phyloP scores from a whole-genome alignment of 495 filamentous ascomycete genomes.

The Aspergillus cavernicola region DNA sequence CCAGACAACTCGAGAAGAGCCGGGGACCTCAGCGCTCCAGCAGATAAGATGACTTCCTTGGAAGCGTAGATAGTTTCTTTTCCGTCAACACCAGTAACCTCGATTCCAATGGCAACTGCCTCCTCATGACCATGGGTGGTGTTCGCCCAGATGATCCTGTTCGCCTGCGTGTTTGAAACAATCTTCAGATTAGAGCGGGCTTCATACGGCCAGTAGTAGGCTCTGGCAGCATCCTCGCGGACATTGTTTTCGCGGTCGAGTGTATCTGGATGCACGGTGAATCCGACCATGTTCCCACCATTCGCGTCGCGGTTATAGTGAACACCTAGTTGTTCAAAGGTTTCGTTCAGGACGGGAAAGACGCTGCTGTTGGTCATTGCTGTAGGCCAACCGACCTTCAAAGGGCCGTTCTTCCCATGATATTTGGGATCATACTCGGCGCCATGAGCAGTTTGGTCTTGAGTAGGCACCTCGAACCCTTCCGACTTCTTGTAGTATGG shows the following conservation, averaged over 20 bases:
- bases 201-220: slow-evolving; percentile 33
- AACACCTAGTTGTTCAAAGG: slow-evolving; percentile 8
- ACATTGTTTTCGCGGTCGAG: slow-evolving; percentile 36
- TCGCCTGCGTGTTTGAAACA: slow-evolving; percentile 27
- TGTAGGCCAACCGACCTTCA: slow-evolving; percentile 26
- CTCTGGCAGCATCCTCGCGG: slow-evolving; percentile 43
- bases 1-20: slow-evolving; percentile 60
- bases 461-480: slow-evolving; percentile 14
- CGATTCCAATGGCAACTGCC: slow-evolving; percentile 13
- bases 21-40: slow-evolving; percentile 55
- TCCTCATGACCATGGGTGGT: not conserved
- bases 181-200: slow-evolving; percentile 15
- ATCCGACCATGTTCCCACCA: slow-evolving; percentile 30
- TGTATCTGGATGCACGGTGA: slow-evolving; percentile 29
- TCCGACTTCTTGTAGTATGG: slow-evolving; percentile 30
- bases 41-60: slow-evolving; percentile 57
- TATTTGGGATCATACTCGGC: slow-evolving; percentile 15
- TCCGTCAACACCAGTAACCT: not conserved
- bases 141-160: slow-evolving; percentile 28
- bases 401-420: slow-evolving; percentile 21
- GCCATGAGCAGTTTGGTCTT: slow-evolving; percentile 20
- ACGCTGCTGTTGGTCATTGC: slow-evolving; percentile 15
- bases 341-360: slow-evolving; percentile 7
- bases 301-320: slow-evolving; percentile 37
- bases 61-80: slow-evolving; percentile 38